phyloP scores from a whole-genome alignment of 2,329 filamentous ascomycete genomes.

The Fusarium devonianum region DNA sequence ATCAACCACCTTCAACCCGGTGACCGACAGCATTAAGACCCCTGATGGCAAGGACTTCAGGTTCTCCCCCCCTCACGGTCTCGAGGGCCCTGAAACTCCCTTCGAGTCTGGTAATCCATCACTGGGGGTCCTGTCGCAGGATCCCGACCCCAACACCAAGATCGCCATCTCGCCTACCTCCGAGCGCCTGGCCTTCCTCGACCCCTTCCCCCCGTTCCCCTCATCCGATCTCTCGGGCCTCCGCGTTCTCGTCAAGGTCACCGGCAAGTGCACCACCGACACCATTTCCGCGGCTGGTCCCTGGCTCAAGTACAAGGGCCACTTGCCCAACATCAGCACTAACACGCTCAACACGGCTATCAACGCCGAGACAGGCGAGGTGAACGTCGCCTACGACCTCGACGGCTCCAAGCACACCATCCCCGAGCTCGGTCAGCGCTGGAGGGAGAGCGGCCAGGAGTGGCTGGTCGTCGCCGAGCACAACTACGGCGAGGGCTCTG shows the following conservation, averaged over 20 bases:
- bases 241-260: conserved; percentile 92
- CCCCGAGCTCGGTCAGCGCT: conserved; percentile 83
- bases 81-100: conserved; percentile 65
- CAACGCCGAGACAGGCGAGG: conserved; percentile 90
- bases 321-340: conserved; percentile 95
- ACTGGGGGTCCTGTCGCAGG: conserved; percentile 75
- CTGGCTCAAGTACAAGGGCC: conserved; percentile 99
- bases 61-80: conserved; percentile 80
- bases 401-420: conserved; percentile 79
- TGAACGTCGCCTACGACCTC: conserved; percentile 89
- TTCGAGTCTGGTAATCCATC: conserved; percentile 81
- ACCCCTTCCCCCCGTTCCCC: conserved; percentile 89
- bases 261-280: conserved; percentile 96
- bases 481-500: conserved; percentile 94
- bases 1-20: conserved; percentile 92
- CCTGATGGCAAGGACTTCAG: conserved; percentile 83
- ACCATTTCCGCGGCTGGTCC: conserved; percentile 95
- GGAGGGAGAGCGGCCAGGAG: conserved; percentile 76
- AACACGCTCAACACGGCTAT: conserved; percentile 97
- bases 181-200: conserved; percentile 85
- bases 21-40: conserved; percentile 84
- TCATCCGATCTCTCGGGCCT: conserved; percentile 75
- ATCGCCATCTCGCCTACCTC: conserved; percentile 88
- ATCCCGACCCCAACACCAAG: conserved; percentile 72
- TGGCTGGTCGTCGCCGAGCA: conserved; percentile 98